phyloP scores from a whole-genome alignment of 2,329 filamentous ascomycete genomes.

The Fusarium incarnatum region DNA sequence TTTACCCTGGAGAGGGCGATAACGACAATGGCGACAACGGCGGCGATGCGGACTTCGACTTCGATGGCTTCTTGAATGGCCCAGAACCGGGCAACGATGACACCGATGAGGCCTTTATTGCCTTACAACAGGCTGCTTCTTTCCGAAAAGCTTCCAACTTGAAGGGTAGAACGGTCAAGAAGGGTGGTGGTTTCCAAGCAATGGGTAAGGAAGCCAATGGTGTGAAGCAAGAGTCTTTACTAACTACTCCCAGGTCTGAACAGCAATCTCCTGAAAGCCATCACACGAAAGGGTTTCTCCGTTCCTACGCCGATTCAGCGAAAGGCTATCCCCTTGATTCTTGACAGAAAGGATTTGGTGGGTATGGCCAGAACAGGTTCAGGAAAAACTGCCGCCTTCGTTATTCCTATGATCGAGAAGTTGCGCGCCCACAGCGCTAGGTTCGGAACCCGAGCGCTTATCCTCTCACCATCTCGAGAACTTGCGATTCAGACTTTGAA shows the following conservation, averaged over 20 bases:
- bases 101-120: slow-evolving; percentile 90
- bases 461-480: slow-evolving; percentile 93
- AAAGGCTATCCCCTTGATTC: slow-evolving; percentile 91
- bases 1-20: slow-evolving; percentile 74
- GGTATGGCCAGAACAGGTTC: slow-evolving; percentile 99
- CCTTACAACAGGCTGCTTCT: slow-evolving; percentile 84
- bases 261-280: slow-evolving; percentile 86
- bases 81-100: slow-evolving; percentile 63
- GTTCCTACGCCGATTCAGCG: slow-evolving; percentile 97
- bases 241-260: slow-evolving; percentile 71
- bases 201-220: slow-evolving; percentile 71
- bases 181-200: slow-evolving; percentile 94
- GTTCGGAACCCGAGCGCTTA: slow-evolving; percentile 86
- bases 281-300: slow-evolving; percentile 92
- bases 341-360: slow-evolving; percentile 94
- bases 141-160: slow-evolving; percentile 87
- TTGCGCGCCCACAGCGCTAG: slow-evolving; percentile 88
- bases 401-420: slow-evolving; percentile 97
- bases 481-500: slow-evolving; percentile 94
- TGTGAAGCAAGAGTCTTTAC: neutral
- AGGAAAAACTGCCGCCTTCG: slow-evolving; percentile 97
- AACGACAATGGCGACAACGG: slow-evolving; percentile 55
- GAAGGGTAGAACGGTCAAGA: slow-evolving; percentile 89
- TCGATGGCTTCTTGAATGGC: slow-evolving; percentile 71
- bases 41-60: slow-evolving; percentile 62